Percentiles rank a stretch among this genome's conserved stretches.
Evolutionary conservation across 441 rosid genomes (phyloP).

Genomic region (Aquilaria agallochum): DNA sequence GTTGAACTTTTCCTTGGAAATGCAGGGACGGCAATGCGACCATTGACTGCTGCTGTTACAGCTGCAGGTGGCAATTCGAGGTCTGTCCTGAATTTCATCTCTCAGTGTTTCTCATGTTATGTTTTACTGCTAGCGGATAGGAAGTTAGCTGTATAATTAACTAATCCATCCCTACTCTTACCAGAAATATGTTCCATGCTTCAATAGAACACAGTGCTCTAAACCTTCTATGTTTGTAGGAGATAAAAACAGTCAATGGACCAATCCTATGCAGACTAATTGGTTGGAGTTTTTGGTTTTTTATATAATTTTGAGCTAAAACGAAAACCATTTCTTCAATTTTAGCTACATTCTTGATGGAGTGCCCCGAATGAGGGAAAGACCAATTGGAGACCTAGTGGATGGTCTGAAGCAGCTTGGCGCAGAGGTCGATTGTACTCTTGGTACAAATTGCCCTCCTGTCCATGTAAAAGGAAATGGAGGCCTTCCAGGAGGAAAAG

Average conservation of each 20-base stretch:
- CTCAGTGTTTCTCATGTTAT: background rate
- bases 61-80: constrained; percentile 95
- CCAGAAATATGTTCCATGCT: too few relatives aligned
- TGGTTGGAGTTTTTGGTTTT: background rate
- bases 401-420: constrained; percentile 95
- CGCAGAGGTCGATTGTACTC: constrained; percentile 73
- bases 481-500: constrained; percentile 99
- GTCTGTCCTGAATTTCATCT: constrained; percentile 25
- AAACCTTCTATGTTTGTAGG: too few relatives aligned
- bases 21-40: constrained; percentile 98
- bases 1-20: constrained; percentile 90
- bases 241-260: too few relatives aligned
- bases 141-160: too few relatives aligned
- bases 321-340: constrained; percentile 7
- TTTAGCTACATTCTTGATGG: constrained; percentile 93
- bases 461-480: constrained; percentile 74
- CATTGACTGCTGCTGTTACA: constrained; percentile 94
- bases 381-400: constrained; percentile 93
- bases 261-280: too few relatives aligned
- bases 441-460: constrained; percentile 88
- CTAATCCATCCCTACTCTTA: too few relatives aligned
- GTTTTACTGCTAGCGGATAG: too few relatives aligned
- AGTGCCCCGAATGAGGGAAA: constrained; percentile 95
- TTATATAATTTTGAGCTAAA: constrained; percentile 6
- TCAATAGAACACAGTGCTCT: too few relatives aligned